phyloP scores from a whole-genome alignment of 805 yeast species.

The Yamadazyma sp. region DNA sequence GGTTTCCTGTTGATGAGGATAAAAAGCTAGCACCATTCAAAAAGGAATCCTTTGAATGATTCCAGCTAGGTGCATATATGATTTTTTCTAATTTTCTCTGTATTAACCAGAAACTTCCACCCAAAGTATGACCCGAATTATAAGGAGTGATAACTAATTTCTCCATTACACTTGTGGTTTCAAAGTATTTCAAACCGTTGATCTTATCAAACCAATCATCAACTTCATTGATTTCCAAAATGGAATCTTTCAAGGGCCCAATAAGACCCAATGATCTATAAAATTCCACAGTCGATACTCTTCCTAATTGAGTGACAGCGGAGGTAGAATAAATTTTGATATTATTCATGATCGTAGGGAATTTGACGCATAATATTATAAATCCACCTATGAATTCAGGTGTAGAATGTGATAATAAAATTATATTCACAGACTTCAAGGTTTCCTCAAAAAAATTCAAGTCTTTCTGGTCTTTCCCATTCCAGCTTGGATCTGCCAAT shows the following conservation, averaged over 20 bases:
- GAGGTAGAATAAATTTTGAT: slow-evolving; percentile 83
- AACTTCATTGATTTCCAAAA: slow-evolving; percentile 66
- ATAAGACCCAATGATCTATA: slow-evolving; percentile 70
- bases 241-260: slow-evolving; percentile 63
- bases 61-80: slow-evolving; percentile 92
- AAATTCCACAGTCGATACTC: slow-evolving; percentile 79
- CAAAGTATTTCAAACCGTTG: slow-evolving; percentile 71
- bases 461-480: slow-evolving; percentile 42
- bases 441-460: slow-evolving; percentile 32
- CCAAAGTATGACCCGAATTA: slow-evolving; percentile 89
- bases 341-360: slow-evolving; percentile 51
- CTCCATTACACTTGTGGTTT: slow-evolving; percentile 60
- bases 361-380: slow-evolving; percentile 57
- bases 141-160: slow-evolving; percentile 73
- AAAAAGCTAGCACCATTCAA: slow-evolving; percentile 46
- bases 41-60: slow-evolving; percentile 86
- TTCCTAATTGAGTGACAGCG: slow-evolving; percentile 86
- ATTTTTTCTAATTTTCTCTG: slow-evolving; percentile 72
- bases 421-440: slow-evolving; percentile 52
- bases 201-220: slow-evolving; percentile 78
- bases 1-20: slow-evolving; percentile 47
- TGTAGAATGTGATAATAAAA: slow-evolving; percentile 85
- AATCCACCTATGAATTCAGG: slow-evolving; percentile 78
- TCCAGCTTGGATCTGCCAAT: slow-evolving; percentile 76
- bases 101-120: slow-evolving; percentile 88